Evolutionary conservation across 176 grass and related monocot genomes (phyloP).

Genomic region (Aechmea fasciata): DNA sequence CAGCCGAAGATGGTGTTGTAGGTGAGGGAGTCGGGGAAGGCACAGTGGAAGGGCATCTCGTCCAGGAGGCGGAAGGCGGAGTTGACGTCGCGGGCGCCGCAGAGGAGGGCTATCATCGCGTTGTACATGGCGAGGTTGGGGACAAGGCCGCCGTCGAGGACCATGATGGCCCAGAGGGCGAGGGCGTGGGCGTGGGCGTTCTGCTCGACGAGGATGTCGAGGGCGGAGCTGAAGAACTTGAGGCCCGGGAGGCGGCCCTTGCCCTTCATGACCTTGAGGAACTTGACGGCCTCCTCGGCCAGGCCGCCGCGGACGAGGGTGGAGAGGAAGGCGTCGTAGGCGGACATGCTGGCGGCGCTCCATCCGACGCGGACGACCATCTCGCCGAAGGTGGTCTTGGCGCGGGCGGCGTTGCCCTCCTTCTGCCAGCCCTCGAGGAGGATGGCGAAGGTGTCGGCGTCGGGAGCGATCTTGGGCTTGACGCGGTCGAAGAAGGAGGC

Average conservation of each 20-base stretch:
- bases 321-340: slow-evolving; percentile 58
- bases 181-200: slow-evolving; percentile 23
- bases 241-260: slow-evolving; percentile 60
- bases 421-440: slow-evolving; percentile 71
- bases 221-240: slow-evolving; percentile 43
- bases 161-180: slow-evolving; percentile 59
- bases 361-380: slow-evolving; percentile 62
- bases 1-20: slow-evolving; percentile 64
- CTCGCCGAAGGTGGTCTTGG: slow-evolving; percentile 53
- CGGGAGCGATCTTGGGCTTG: slow-evolving; percentile 35
- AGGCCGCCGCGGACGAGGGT: slow-evolving; percentile 40
- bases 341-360: slow-evolving; percentile 28
- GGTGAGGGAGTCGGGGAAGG: slow-evolving; percentile 51
- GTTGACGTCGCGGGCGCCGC: slow-evolving; percentile 27
- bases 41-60: slow-evolving; percentile 63
- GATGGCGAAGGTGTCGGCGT: slow-evolving; percentile 68
- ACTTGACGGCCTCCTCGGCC: slow-evolving; percentile 40
- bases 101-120: slow-evolving; percentile 43
- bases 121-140: slow-evolving; percentile 56
- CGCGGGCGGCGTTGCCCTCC: slow-evolving; percentile 41
- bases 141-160: slow-evolving; percentile 33
- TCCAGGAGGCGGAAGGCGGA: slow-evolving; percentile 50
- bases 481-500: slow-evolving; percentile 40
- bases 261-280: slow-evolving; percentile 53
- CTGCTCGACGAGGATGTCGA: slow-evolving; percentile 29